Base-by-base conservation (phyloP, 139 green algal species). In the Micractinium conductrix region DNA sequence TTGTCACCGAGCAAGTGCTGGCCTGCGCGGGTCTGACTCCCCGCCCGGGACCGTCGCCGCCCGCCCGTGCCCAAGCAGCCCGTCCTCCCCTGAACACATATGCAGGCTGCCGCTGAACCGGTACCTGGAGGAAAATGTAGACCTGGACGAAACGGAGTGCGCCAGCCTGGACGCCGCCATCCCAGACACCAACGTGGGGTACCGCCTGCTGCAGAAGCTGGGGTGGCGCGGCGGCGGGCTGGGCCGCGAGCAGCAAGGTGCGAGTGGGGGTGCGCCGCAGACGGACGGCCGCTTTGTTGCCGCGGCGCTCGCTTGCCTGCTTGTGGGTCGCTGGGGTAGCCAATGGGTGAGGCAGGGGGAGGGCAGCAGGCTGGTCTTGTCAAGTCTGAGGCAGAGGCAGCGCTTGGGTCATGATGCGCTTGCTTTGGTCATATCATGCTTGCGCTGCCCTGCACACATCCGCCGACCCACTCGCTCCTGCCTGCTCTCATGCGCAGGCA, bases 161-260 rank as follows among this genome's bases (percentile, higher is more conserved):
- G 84, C 86, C 9, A 84, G 58, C 5, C 35, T 89, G 9, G 85
- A 93, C 50, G 85, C 67, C 9, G 71, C 79, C 21, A 93, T 95
- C 48, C 72, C 89, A 2, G 74, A 55, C 28, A 79, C 33, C 62
- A 98, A 98, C 85, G 88, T 94, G 14, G 95, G 95, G 45, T 98
- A 91, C 86, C 84, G 88, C 48, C 84, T 98, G 88, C 88, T 98
- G 81, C 89, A 93, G 79, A 91, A 91, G 33, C 94, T 98, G 95
- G 95, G 95, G 14, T 98, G 95, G 95, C 90, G 82, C 45, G 95
- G 95, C 37, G 92, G 87, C 70, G 95, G 95, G 0, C 90, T 98
- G 2, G 95, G 95, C 14, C 84, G 85, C 19, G 42, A 83, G 78
- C 78, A 83, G 62, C 62, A 83, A 62, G 78, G 78, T 60, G 53